Conservation (phyloP, 2,329 filamentous ascomycete species). For the Aureobasidium sp. region DNA sequence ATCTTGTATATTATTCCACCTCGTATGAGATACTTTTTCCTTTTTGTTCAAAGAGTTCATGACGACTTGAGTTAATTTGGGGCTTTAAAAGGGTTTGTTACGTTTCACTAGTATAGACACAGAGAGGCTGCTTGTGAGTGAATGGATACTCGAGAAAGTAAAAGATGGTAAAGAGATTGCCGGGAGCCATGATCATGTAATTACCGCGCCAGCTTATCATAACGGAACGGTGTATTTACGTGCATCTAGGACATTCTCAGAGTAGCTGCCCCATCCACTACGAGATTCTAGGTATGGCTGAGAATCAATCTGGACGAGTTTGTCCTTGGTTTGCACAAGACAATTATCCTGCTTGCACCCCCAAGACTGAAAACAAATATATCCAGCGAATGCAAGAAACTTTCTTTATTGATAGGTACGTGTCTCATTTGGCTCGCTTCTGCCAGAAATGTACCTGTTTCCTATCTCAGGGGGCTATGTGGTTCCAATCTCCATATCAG, state of each 20-base stretch:
- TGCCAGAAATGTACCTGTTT: too few species aligned
- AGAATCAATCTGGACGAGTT: slow-evolving; percentile 59
- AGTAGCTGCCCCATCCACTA: slow-evolving; percentile 72
- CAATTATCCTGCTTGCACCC: too few species aligned
- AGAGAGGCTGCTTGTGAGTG: slow-evolving; percentile 29
- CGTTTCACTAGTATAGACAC: too few species aligned
- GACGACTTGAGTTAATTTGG: too few species aligned
- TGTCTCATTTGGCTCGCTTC: too few species aligned
- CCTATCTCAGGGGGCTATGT: too few species aligned
- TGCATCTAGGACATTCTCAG: slow-evolving; percentile 79
- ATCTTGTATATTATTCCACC: not conserved
- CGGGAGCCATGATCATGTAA: slow-evolving; percentile 55
- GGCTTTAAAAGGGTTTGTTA: too few species aligned
- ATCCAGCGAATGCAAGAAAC: too few species aligned
- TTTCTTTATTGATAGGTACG: too few species aligned
- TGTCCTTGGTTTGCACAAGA: slow-evolving; percentile 59
- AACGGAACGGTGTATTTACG: slow-evolving; percentile 68
- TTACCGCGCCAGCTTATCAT: slow-evolving; percentile 34
- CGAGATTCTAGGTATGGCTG: slow-evolving; percentile 72
- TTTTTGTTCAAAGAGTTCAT: not conserved
- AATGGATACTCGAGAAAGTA: slow-evolving; percentile 74
- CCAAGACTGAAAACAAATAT: too few species aligned
- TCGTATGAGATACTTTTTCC: not conserved
- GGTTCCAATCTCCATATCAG: too few species aligned
- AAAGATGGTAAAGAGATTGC: slow-evolving; percentile 80